Percentiles rank a stretch among this genome's conserved stretches.
phyloP scores from a whole-genome alignment of 75 land plant genomes.

The Larix kaempferi region DNA sequence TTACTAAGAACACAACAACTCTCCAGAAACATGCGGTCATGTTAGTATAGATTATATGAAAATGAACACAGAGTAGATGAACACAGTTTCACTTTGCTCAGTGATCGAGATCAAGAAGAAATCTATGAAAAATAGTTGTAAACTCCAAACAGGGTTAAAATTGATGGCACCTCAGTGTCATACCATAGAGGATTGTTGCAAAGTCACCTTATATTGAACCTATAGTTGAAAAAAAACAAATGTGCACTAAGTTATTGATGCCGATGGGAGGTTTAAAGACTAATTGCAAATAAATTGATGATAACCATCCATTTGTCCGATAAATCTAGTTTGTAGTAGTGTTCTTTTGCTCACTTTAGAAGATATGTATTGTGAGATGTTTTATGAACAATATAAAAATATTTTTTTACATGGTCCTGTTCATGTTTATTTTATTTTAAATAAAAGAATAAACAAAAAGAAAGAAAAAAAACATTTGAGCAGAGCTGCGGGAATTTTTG shows the following conservation, averaged over 20 bases:
- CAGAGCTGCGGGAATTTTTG: too few species aligned
- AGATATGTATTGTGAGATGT: constrained; percentile 2
- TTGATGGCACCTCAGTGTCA: constrained; percentile 9
- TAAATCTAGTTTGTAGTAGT: not conserved
- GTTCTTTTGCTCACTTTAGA: constrained; percentile 7
- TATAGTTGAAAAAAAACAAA: not conserved
- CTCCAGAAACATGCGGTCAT: too few species aligned
- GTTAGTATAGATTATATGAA: too few species aligned
- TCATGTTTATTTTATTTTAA: too few species aligned
- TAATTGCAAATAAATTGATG: not conserved
- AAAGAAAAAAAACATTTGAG: too few species aligned
- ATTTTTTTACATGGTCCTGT: not conserved
- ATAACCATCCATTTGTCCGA: not conserved
- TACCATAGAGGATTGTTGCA: not conserved
- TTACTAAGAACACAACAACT: too few species aligned
- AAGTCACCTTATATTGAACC: not conserved
- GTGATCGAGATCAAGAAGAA: constrained; percentile 2
- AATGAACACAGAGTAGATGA: constrained; percentile 3
- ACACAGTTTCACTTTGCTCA: not conserved
- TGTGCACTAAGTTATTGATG: not conserved
- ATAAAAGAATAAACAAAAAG: too few species aligned
- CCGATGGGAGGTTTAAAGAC: not conserved
- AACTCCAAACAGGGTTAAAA: constrained; percentile 6
- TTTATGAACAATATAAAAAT: not conserved
- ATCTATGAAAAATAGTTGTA: constrained; percentile 3